A percentile compares a stretch with the other conserved stretches of the same genome.
phyloP scores from a whole-genome alignment of 352 stramenopile genomes.

The Globisporangium okanoganense region DNA sequence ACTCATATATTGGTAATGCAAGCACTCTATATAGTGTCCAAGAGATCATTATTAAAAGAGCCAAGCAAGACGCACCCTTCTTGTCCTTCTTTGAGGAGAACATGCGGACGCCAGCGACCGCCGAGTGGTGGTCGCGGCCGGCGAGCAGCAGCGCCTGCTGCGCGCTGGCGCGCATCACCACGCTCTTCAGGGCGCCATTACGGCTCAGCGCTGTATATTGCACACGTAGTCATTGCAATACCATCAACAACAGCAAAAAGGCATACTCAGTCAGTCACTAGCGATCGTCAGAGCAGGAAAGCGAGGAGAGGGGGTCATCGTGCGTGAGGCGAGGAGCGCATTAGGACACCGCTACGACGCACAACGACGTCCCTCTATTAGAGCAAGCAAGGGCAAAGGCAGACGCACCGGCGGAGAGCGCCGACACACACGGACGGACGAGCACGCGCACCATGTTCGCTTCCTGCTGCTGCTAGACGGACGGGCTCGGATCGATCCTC shows the following conservation, averaged over 20 bases:
- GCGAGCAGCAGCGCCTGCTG: conserved; percentile 16
- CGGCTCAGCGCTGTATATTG: conserved; percentile 14
- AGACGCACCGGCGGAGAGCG: conserved; percentile 5
- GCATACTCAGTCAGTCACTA: background rate
- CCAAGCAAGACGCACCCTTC: conserved; percentile 23
- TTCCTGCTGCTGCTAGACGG: conserved; percentile 4
- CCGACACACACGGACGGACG: conserved; percentile 55
- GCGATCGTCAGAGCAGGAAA: background rate
- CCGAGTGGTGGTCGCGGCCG: conserved; percentile 2
- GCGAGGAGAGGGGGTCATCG: no score
- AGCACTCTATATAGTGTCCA: background rate
- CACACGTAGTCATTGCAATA: background rate
- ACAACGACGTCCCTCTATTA: background rate
- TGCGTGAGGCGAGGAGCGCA: background rate
- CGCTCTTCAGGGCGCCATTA: conserved; percentile 17
- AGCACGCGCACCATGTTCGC: conserved; percentile 63
- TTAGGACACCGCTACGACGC: background rate
- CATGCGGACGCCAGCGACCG: conserved; percentile 14
- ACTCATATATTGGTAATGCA: no score
- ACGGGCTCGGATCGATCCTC: conserved; percentile 4
- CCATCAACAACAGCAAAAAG: background rate
- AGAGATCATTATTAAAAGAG: background rate
- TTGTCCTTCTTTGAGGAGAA: conserved; percentile 62
- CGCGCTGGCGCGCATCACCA: conserved; percentile 19
- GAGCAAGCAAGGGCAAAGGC: background rate